phyloP scores from a whole-genome alignment of 192 early-diverging fungal species.

The Chytriomyces sp. region DNA sequence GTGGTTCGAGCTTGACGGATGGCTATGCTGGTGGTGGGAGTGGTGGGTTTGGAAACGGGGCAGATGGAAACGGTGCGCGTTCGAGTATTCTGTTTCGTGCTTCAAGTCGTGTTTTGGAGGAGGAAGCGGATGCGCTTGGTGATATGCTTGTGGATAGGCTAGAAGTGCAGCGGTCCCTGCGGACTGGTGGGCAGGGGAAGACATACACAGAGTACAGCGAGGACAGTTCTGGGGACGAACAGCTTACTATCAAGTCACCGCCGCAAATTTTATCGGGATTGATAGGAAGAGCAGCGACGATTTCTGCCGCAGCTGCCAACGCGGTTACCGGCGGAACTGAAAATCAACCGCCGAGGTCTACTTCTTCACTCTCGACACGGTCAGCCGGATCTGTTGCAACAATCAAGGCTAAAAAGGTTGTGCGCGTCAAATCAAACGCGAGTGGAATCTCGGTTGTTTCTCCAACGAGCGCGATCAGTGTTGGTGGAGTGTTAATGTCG shows the following conservation, averaged over 20 bases:
- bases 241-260: too few species aligned
- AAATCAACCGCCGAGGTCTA: constrained; percentile 8
- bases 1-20: background rate
- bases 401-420: constrained; percentile 22
- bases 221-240: too few species aligned
- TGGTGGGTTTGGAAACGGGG: too few species aligned
- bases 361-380: constrained; percentile 27
- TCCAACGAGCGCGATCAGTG: background rate
- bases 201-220: too few species aligned
- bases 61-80: too few species aligned
- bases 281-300: background rate
- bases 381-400: constrained; percentile 2
- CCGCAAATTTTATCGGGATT: too few species aligned
- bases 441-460: constrained; percentile 1
- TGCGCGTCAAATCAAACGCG: constrained; percentile 33
- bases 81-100: background rate
- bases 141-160: constrained; percentile 15
- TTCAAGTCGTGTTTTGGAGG: background rate
- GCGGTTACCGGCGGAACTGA: background rate
- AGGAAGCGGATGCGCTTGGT: constrained; percentile 12
- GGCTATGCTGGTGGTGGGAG: background rate
- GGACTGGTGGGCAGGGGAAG: background rate
- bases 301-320: background rate
- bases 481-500: too few species aligned
- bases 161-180: background rate